Base-by-base conservation (phyloP, 257 asterid genomes). In the Eucommia ulmoides region DNA sequence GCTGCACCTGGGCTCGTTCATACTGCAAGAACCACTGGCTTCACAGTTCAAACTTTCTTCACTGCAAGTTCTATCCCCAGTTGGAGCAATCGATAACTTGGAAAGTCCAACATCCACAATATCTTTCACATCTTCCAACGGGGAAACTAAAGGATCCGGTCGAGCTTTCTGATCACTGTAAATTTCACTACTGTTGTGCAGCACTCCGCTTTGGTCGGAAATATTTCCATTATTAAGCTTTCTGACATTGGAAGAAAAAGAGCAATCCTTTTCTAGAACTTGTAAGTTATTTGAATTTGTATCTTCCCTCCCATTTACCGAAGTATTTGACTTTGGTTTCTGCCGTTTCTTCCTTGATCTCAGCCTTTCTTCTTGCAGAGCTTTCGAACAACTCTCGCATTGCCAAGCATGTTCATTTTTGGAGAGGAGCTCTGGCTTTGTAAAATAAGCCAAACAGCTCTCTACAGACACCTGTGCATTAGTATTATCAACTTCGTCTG, bases 381-480 rank as follows among this genome's bases (percentile, higher is more conserved):
- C 25, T 67, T 80, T 89, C 26, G 96, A 76, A 65, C 98, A 89
- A 62, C 79, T 82, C 61, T 85, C 96, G 58, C 98, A 89, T 56
- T 80, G 68, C 98, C 98, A 83, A 48, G 88, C 96, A 50, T 89
- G 93, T 55, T 85, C 98, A 17, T 78, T 86, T 77, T 85, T 80
- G 60, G 68, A 67, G 42, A 89, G 93, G 60, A 71, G 68, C 67
- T 89, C 98, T 7, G 93, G 73, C 72, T 80, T 83, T 19, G 70
- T 80, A 59, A 82, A 89, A 54, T 58, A 66, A 29, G 88, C 67
- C 70, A 89, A 74, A 71, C 98, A 89, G 45, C 88, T 81, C 81
- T 85, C 92, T 19, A 89, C 83, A 2, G 96, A 82, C 52, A 79
- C 94, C 1, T 94, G 92, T 64, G 79, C 62, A 67, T 89, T 78